Base-by-base conservation (phyloP, 345 rosid species). In the Orychophragmus violaceus region DNA sequence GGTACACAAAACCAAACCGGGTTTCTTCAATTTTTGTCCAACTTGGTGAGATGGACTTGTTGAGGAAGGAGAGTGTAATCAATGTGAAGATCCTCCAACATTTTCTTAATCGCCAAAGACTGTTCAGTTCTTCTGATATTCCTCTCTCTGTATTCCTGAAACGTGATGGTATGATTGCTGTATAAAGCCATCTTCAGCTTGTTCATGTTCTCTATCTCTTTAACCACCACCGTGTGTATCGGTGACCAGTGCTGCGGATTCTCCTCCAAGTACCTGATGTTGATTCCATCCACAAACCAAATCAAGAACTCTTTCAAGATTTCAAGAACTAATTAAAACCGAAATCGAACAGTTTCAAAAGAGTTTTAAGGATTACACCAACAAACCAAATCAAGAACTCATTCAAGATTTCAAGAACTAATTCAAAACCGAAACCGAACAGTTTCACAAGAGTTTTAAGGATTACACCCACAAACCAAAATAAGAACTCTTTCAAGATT, bases 151-250 rank as follows among this genome's bases (percentile, higher is more conserved):
- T 73, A 74, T 36, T 82, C 82, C 57, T 87, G 94, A 71, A 83
- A 87, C 69, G 87, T 89, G 32, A 83, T 78, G 29, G 94, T 89
- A 82, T 87, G 94, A 51, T 70, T 80, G 3, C 76, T 62, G 45
- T 72, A 85, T 5, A 87, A 75, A 53, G 71, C 89, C 80, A 89
- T 80, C 77, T 82, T 83, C 75, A 89, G 78, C 79, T 81, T 89
- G 78, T 89, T 80, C 79, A 89, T 82, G 66, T 85, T 39, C 79
- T 84, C 89, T 12, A 89, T 84, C 76, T 85, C 88, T 71, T 80
- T 81, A 63, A 87, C 80, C 59, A 82, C 72, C 57, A 85, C 77
- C 11, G 77, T 77, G 68, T 84, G 83, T 14, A 25, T 56, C 0
- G 87, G 72, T 56, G 78, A 79, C 89, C 93, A 87, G 53, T 85